Evolutionary conservation across 1,284 basidiomycete species (phyloP).

Genomic region (Ceratobasidium sp.): DNA sequence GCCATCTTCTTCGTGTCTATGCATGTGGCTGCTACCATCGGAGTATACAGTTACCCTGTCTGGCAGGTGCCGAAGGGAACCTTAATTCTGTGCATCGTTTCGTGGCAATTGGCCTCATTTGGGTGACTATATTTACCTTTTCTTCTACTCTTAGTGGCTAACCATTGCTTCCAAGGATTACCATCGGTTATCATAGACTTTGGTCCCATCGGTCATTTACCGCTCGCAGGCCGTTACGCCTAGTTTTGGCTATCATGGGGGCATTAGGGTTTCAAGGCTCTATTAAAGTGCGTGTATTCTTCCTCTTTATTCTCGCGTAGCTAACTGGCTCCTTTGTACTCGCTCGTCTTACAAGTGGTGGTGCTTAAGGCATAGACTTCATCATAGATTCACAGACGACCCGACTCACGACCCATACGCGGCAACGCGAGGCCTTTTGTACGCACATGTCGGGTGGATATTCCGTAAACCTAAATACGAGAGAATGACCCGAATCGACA

Average conservation of each 20-base stretch:
- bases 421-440: slow-evolving; percentile 78
- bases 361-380: slow-evolving; percentile 80
- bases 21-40: slow-evolving; percentile 72
- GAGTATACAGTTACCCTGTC: slow-evolving; percentile 67
- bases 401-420: slow-evolving; percentile 81
- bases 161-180: slow-evolving; percentile 64
- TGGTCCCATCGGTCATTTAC: slow-evolving; percentile 81
- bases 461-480: slow-evolving; percentile 81
- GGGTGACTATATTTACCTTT: slow-evolving; percentile 64
- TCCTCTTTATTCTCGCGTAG: slow-evolving; percentile 1
- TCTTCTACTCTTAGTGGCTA: background rate
- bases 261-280: slow-evolving; percentile 78
- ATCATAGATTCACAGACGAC: slow-evolving; percentile 83
- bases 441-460: slow-evolving; percentile 88
- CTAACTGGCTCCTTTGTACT: slow-evolving; percentile 2
- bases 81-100: slow-evolving; percentile 66
- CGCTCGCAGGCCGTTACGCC: slow-evolving; percentile 68
- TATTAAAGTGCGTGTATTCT: slow-evolving; percentile 61
- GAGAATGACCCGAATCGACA: slow-evolving; percentile 73
- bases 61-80: slow-evolving; percentile 62
- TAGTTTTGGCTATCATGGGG: slow-evolving; percentile 73
- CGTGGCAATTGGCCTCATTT: slow-evolving; percentile 80
- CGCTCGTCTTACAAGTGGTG: slow-evolving; percentile 57
- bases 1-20: slow-evolving; percentile 73
- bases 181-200: slow-evolving; percentile 81